Evolutionary conservation across 345 rosid genomes (phyloP).

Genomic region (Tarenaya hassleriana): DNA sequence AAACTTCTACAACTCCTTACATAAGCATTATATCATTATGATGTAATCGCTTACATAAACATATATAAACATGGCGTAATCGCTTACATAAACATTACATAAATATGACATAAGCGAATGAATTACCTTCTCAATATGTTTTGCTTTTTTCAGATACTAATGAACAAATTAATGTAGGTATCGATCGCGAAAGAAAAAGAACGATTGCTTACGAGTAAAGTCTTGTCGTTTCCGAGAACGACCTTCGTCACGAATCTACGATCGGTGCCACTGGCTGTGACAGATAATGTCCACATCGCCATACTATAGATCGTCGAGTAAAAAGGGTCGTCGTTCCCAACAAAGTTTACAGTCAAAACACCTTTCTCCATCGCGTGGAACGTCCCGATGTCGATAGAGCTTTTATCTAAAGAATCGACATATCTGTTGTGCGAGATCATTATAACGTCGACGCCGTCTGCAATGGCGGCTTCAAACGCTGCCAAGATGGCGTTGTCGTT

Average conservation of each 20-base stretch:
- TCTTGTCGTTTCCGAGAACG: conserved; percentile 39
- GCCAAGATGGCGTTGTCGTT: conserved; percentile 16
- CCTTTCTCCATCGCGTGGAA: conserved; percentile 53
- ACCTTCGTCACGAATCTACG: conserved; percentile 46
- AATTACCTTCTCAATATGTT: no score
- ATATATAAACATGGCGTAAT: no score
- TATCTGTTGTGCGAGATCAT: conserved; percentile 65
- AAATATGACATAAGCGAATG: no score
- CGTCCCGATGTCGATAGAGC: conserved; percentile 46
- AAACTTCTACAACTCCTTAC: no score
- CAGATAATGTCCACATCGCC: conserved; percentile 55
- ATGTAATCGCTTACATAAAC: no score
- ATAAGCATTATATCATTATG: no score
- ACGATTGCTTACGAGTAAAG: conserved; percentile 26
- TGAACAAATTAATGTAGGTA: no score
- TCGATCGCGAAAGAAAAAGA: no score
- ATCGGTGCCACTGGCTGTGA: conserved; percentile 58
- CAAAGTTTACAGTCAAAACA: conserved; percentile 46
- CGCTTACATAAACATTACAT: no score
- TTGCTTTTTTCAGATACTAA: no score
- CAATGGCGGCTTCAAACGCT: conserved; percentile 30
- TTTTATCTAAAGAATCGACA: conserved; percentile 25
- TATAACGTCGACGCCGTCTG: conserved; percentile 58
- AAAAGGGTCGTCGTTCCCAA: conserved; percentile 43
- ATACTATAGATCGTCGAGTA: conserved; percentile 30